Evolutionary conservation across 306 rosid species (phyloP), one percentile per base, ranked within the genome.

Genomic region (Arachis hypogaea): DNA sequence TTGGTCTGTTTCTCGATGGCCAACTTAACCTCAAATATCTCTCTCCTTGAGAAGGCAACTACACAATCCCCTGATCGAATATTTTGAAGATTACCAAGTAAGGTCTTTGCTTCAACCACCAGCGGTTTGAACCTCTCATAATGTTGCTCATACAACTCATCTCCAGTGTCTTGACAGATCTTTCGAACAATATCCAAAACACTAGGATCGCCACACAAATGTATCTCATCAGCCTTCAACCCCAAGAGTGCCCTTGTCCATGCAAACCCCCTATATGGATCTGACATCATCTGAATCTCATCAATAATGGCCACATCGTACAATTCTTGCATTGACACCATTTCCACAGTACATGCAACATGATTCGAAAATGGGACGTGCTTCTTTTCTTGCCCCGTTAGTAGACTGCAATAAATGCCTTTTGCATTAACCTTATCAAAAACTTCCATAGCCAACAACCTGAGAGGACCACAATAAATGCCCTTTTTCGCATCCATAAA

Each of bases 181-280:
- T 84, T 86, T 11, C 85, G 82, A 66, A 93, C 90, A 78, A 93
- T 76, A 63, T 84, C 82, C 76, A 91, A 64, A 76, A 89, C 98
- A 63, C 98, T 93, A 52, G 96, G 98, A 81, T 93, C 96, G 64
- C 98, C 96, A 10, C 88, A 85, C 9, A 85, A 5, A 50, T 85
- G 98, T 79, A 93, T 91, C 96, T 91, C 98, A 7, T 91, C 98
- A 22, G 98, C 98, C 82, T 79, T 82, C 83, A 93, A 76, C 47
- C 98, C 97, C 70, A 93, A 97, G 78, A 93, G 82, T 5, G 97
- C 96, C 61, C 96, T 85, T 7, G 96, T 91, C 97, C 97, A 93
- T 9, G 91, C 97, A 82, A 73, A 86, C 52, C 98, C 97, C 80
- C 98, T 86, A 66, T 10, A 69, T 4, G 83, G 76, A 58, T 93